Percentiles rank a stretch among this genome's conserved stretches.
These are phyloP conservation scores for Phytophthora boehmeriae DNA, from an alignment of 352 stramenopile species.

Conservation along the genomic window DNA sequence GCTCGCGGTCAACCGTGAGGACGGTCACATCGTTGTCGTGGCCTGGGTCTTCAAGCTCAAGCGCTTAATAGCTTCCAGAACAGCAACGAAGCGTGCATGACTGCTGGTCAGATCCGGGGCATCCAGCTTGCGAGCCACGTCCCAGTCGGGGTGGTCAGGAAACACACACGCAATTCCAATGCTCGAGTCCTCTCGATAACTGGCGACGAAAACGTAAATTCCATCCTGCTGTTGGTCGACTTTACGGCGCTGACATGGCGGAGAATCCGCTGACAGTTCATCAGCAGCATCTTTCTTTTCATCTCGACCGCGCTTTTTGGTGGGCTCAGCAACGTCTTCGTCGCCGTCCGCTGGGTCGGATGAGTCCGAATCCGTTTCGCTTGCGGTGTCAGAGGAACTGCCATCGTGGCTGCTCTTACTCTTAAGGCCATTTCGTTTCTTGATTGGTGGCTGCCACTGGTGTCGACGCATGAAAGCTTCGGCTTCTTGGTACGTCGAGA, in stretches of 20 bases:
- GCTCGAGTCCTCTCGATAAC: constrained; percentile 37
- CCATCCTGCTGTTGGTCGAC: constrained; percentile 29
- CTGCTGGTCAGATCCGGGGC: constrained; percentile 36
- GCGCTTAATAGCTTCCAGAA: constrained; percentile 50
- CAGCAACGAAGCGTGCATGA: constrained; percentile 39
- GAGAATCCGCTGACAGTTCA: neutral
- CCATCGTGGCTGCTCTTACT: neutral
- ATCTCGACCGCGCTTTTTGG: constrained; percentile 19
- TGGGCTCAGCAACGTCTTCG: neutral
- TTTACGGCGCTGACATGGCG: constrained; percentile 2
- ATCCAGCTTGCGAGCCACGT: constrained; percentile 42
- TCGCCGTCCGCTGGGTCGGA: constrained; percentile 3
- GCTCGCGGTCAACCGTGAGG: constrained; percentile 54
- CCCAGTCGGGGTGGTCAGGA: constrained; percentile 48
- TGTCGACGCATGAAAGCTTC: constrained; percentile 47
- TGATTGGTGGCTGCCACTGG: constrained; percentile 6
- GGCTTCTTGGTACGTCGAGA: constrained; percentile 44
- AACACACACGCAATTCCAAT: constrained; percentile 64
- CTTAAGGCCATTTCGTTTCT: neutral
- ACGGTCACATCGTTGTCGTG: constrained; percentile 38
- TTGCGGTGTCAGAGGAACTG: neutral
- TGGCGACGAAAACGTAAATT: constrained; percentile 54
- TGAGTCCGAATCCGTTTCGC: neutral
- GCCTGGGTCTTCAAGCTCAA: constrained; percentile 41
- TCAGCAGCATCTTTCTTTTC: neutral